Conservation (phyloP, 768 basidiomycete genomes). For the Candolleomyces eurysporus region DNA sequence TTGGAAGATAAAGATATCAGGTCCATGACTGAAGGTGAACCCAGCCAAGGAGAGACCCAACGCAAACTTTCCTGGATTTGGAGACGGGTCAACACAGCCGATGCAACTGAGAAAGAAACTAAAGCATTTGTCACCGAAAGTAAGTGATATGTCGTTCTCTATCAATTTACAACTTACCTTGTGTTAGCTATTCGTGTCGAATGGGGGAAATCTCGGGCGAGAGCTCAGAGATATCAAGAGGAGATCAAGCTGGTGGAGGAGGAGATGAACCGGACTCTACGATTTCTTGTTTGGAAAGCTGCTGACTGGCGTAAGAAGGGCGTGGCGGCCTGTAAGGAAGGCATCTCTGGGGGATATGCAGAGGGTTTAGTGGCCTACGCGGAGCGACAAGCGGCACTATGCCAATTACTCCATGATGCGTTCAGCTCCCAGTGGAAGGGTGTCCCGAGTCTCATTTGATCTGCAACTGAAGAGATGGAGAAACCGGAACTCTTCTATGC, state of each 20-base stretch:
- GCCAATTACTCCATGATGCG: neutral
- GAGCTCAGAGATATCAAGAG: neutral
- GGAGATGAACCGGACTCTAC: conserved; percentile 14
- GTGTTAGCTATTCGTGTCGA: neutral
- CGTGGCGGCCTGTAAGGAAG: too few relatives aligned
- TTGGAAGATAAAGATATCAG: neutral
- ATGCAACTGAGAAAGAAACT: neutral
- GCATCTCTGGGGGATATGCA: neutral
- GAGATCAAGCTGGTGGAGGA: conserved; percentile 14
- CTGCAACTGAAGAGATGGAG: neutral
- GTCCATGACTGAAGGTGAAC: neutral
- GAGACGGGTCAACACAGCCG: neutral
- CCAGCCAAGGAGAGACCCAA: too few relatives aligned
- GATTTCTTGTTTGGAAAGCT: conserved; percentile 11
- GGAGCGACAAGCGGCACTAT: neutral
- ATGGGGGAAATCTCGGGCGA: neutral
- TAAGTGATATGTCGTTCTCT: too few relatives aligned
- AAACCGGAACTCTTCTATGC: neutral
- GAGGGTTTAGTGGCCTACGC: neutral
- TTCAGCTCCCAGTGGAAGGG: neutral
- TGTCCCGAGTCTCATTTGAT: neutral
- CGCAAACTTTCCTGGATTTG: too few relatives aligned
- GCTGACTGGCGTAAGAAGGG: too few relatives aligned
- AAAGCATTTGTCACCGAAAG: too few relatives aligned
- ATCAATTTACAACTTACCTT: too few relatives aligned